Percentiles rank a stretch among this genome's conserved stretches.
Conservation (phyloP, 257 asterid genomes). For the Nicotiana attenuata region DNA sequence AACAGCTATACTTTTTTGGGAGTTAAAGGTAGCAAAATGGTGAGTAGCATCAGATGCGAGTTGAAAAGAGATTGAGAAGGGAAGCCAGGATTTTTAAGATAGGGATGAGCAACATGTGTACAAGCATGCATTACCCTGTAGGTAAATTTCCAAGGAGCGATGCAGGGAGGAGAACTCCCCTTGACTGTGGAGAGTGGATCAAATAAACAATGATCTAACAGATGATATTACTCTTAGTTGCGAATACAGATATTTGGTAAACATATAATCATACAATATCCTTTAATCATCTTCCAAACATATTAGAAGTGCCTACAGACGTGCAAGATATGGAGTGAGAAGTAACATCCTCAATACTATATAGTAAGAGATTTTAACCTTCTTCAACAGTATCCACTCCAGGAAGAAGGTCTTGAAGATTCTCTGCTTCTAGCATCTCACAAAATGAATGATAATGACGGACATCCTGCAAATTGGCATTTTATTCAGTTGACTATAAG, state of each 20-base stretch:
- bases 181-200: not conserved
- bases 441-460: conserved; percentile 60
- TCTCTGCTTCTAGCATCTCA: conserved; percentile 74
- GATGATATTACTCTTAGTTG: not conserved
- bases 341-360: not conserved
- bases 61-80: not conserved
- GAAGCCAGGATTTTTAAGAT: not conserved
- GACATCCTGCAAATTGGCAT: conserved; percentile 43
- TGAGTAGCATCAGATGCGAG: not conserved
- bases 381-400: conserved; percentile 60
- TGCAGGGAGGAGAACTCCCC: not conserved
- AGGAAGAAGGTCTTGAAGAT: conserved; percentile 67
- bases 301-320: too few relatives aligned
- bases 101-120: not conserved
- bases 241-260: not conserved
- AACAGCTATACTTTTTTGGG: not conserved
- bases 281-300: not conserved
- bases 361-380: conserved; percentile 36
- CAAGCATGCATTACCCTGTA: not conserved
- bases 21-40: not conserved
- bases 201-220: not conserved
- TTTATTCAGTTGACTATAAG: not conserved
- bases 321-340: too few relatives aligned
- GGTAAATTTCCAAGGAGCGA: not conserved
- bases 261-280: not conserved